Evolutionary conservation across 1,284 basidiomycete species (phyloP), one percentile per base, ranked within the genome.

Genomic region (Marasmius oreades): DNA sequence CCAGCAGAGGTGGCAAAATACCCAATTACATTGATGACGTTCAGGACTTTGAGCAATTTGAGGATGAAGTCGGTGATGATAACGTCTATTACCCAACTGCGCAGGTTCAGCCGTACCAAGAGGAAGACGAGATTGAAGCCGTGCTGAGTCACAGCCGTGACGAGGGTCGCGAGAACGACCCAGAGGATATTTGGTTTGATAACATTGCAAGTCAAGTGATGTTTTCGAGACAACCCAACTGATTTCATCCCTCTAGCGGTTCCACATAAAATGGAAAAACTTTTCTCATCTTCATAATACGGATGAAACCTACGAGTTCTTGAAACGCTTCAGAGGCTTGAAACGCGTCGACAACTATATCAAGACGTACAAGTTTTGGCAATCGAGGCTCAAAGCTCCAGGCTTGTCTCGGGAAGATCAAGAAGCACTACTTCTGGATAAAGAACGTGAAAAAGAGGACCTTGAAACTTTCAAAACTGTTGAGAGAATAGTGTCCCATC

Each of bases 301-400:
- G 10, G 95, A 98, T 69, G 96, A 99, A 74, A 88, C 88, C 11
- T 98, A 97, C 76, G 88, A 94, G 66, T 98, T 97, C 70, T 77
- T 98, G 58, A 95, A 95, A 71, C 88, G 92, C 34, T 97, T 90
- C 80, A 88, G 85, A 68, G 95, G 95, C 28, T 82, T 98, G 68
- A 99, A 99, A 75, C 92, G 95, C 56, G 93, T 99, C 57, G 96
- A 98, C 74, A 99, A 99, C 76, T 99, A 99, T 74, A 97, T 99
- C 80, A 96, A 96, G 69, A 83, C 86, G 18, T 81, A 86, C 75
- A 89, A 88, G 66, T 58, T 75, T 1, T 93, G 93, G 73, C 86
- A 93, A 61, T 80, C 84, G 5, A 84, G 87, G 44, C 77, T 93
- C 22, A 77, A 75, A 55, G 80, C 81, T 48, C 82, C 90, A 5